Evolutionary conservation across 164 flowering plant species (phyloP).

Genomic region (Buxus sempervirens): DNA sequence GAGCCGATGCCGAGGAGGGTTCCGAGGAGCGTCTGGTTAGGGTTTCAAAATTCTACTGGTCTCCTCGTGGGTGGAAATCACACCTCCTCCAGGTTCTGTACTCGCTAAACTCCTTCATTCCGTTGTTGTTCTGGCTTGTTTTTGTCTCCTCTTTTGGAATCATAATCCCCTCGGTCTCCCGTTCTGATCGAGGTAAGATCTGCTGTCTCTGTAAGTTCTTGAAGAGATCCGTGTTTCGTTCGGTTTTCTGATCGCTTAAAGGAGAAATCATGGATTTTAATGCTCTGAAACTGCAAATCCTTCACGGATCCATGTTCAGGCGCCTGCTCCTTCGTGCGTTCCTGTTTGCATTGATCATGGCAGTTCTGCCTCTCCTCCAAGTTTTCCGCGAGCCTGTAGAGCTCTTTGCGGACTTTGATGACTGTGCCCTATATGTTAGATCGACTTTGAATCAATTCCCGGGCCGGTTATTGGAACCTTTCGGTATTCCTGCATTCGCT

Average conservation of each 20-base stretch:
- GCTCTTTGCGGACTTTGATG: slow-evolving; percentile 20
- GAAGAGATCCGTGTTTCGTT: no score
- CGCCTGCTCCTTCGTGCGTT: slow-evolving; percentile 48
- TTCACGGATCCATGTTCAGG: slow-evolving; percentile 48
- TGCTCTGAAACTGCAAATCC: slow-evolving; percentile 40
- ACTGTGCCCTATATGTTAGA: slow-evolving; percentile 25
- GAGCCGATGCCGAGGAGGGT: slow-evolving; percentile 38
- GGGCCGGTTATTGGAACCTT: slow-evolving; percentile 23
- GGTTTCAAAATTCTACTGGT: slow-evolving; percentile 69
- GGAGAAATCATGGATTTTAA: slow-evolving; percentile 38
- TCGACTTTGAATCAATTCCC: slow-evolving; percentile 12
- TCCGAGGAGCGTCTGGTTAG: slow-evolving; percentile 72
- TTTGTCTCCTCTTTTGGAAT: slow-evolving; percentile 4
- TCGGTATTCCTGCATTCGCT: slow-evolving; percentile 17
- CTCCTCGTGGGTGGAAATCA: slow-evolving; percentile 99
- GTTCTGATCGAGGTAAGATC: slow-evolving; percentile 4
- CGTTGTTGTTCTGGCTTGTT: slow-evolving; percentile 14
- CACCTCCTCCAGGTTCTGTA: slow-evolving; percentile 99
- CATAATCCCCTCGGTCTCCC: background rate
- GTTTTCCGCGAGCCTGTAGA: slow-evolving; percentile 20
- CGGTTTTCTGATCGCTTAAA: no score
- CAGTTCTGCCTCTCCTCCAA: slow-evolving; percentile 43
- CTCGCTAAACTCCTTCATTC: slow-evolving; percentile 53
- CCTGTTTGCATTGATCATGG: slow-evolving; percentile 38
- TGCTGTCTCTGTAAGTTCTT: background rate